phyloP scores from a whole-genome alignment of 257 asterid species.

The Penstemon davidsonii region DNA sequence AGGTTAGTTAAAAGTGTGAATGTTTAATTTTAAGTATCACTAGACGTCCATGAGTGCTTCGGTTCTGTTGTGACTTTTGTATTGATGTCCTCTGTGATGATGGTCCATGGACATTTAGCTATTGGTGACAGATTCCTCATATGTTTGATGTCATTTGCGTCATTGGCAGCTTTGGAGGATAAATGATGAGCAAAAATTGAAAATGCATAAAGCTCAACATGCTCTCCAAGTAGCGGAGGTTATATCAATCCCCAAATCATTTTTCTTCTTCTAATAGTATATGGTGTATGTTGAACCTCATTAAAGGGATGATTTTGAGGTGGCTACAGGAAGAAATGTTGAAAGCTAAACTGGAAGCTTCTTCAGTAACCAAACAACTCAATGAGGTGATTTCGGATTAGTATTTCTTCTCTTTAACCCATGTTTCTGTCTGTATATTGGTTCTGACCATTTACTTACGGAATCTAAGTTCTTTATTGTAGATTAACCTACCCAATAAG shows the following conservation, averaged over 20 bases:
- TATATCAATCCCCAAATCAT: conserved; percentile 8
- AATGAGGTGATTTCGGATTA: conserved; percentile 34
- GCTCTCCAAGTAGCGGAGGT: conserved; percentile 57
- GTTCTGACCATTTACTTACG: background rate
- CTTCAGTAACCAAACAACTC: conserved; percentile 36
- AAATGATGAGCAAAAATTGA: conserved; percentile 43
- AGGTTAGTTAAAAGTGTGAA: conserved; percentile 28
- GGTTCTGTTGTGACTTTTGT: background rate
- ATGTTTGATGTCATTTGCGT: conserved; percentile 7
- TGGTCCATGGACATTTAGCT: no score
- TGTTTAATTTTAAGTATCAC: background rate
- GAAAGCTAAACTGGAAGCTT: conserved; percentile 50
- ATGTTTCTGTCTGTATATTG: background rate
- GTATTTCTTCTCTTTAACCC: background rate
- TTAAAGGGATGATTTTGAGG: conserved; percentile 24
- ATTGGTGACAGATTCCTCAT: no score
- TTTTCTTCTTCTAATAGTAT: background rate
- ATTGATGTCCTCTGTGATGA: background rate
- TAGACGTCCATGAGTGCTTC: conserved; percentile 8
- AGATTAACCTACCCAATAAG: background rate
- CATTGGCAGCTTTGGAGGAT: conserved; percentile 42
- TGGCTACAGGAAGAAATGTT: conserved; percentile 49
- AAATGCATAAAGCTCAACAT: conserved; percentile 39
- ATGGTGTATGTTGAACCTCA: conserved; percentile 4
- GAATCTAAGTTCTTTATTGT: background rate